Evolutionary conservation across 306 rosid genomes (phyloP).

Genomic region (Mimosa pudica): DNA sequence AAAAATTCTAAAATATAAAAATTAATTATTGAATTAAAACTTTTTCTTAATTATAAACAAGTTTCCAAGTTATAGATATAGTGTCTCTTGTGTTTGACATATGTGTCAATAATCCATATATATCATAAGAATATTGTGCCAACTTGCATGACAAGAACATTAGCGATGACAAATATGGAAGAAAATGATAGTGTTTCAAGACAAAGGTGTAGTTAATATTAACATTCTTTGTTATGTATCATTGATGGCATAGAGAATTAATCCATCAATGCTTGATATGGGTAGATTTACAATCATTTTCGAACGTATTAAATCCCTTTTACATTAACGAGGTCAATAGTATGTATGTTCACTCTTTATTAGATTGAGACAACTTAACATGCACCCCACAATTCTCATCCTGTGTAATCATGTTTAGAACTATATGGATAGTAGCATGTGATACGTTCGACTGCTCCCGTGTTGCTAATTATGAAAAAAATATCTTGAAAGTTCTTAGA

Average conservation of each 20-base stretch:
- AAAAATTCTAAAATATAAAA: background rate
- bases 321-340: background rate
- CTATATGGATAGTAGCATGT: background rate
- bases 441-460: background rate
- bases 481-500: background rate
- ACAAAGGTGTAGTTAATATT: background rate
- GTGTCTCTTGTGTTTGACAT: background rate
- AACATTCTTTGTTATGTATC: background rate
- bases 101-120: too few relatives aligned
- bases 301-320: background rate
- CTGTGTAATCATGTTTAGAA: background rate
- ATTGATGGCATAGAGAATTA: background rate
- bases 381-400: background rate
- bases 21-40: background rate
- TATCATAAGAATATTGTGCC: background rate
- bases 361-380: constrained; percentile 1
- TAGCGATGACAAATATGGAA: background rate
- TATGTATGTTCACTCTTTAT: background rate
- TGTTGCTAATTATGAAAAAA: background rate
- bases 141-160: background rate
- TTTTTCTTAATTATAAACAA: background rate
- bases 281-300: constrained; percentile 10
- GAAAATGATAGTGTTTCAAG: background rate
- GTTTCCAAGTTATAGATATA: background rate
- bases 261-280: background rate